Conservation (phyloP, 495 filamentous ascomycete genomes). For the Penicillium mononematosum region DNA sequence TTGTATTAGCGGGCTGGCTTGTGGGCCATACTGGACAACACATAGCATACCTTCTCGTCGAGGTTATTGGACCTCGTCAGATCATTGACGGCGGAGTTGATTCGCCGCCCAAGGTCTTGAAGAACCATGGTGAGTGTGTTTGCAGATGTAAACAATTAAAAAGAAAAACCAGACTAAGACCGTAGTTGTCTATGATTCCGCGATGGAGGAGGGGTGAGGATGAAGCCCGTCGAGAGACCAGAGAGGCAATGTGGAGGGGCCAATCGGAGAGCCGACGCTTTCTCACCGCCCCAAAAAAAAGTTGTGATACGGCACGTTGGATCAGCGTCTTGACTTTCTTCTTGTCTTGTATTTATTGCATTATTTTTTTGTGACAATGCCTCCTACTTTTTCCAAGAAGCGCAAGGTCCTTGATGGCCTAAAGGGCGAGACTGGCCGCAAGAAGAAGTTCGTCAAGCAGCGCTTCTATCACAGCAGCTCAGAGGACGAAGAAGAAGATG, state of each 20-base stretch:
- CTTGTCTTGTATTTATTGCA: conserved; percentile 13
- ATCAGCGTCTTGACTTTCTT: conserved; percentile 5
- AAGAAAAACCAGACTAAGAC: conserved; percentile 10
- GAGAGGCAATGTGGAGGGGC: conserved; percentile 33
- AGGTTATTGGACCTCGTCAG: conserved; percentile 87
- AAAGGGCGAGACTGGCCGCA: conserved; percentile 52
- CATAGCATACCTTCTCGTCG: conserved; percentile 79
- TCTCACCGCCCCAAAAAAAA: conserved; percentile 39
- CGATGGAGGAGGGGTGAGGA: conserved; percentile 25
- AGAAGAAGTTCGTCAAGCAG: conserved; percentile 71
- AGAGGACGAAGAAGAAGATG: conserved; percentile 51
- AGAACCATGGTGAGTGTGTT: conserved; percentile 73
- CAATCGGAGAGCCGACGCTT: conserved; percentile 37
- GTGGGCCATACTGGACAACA: conserved; percentile 4
- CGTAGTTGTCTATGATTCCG: conserved; percentile 8
- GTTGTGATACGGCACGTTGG: conserved; percentile 19
- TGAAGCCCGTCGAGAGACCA: conserved; percentile 26
- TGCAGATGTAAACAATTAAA: conserved; percentile 4
- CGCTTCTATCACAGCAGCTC: conserved; percentile 73
- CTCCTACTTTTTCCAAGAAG: conserved; percentile 51
- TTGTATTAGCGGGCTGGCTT: conserved; percentile 14
- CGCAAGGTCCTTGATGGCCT: conserved; percentile 59
- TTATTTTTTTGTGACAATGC: conserved; percentile 32
- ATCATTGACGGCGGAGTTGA: conserved; percentile 94
- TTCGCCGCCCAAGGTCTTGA: conserved; percentile 96